Evolutionary conservation across 306 rosid species (phyloP).

Genomic region (Medicago arabica): DNA sequence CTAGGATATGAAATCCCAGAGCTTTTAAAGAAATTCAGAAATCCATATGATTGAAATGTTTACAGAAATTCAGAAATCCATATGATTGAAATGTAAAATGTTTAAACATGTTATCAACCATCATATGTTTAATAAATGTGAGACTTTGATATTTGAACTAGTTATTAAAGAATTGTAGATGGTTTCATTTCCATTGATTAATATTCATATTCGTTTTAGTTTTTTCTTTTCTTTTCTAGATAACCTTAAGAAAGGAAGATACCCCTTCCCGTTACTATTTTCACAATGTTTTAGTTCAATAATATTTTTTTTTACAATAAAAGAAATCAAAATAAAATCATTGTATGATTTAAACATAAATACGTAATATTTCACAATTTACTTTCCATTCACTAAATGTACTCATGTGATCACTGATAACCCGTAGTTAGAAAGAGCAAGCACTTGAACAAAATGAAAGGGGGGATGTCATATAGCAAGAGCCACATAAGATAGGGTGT

Average conservation of each 20-base stretch:
- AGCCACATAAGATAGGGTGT: no score
- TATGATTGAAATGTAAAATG: constrained; percentile 54
- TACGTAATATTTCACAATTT: no score
- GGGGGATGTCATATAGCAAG: no score
- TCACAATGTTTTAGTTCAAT: no score
- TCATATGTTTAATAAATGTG: neutral
- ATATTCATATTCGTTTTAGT: neutral
- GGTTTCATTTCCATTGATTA: constrained; percentile 20
- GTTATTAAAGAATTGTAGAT: neutral
- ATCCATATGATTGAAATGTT: constrained; percentile 69
- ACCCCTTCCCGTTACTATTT: neutral
- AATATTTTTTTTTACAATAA: no score
- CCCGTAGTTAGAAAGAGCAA: no score
- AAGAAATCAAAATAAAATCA: no score
- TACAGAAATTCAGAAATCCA: constrained; percentile 86
- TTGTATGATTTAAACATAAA: no score
- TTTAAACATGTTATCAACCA: neutral
- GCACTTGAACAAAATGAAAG: no score
- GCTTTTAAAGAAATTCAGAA: constrained; percentile 81
- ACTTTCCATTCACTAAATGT: no score
- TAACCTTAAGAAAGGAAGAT: neutral
- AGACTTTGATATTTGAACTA: constrained; percentile 16
- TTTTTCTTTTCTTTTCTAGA: neutral
- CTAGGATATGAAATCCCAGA: constrained; percentile 92
- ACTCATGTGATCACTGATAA: no score